Percentiles rank a stretch among this genome's conserved stretches.
Conservation (phyloP, 441 rosid species). For the Croton setiger region DNA sequence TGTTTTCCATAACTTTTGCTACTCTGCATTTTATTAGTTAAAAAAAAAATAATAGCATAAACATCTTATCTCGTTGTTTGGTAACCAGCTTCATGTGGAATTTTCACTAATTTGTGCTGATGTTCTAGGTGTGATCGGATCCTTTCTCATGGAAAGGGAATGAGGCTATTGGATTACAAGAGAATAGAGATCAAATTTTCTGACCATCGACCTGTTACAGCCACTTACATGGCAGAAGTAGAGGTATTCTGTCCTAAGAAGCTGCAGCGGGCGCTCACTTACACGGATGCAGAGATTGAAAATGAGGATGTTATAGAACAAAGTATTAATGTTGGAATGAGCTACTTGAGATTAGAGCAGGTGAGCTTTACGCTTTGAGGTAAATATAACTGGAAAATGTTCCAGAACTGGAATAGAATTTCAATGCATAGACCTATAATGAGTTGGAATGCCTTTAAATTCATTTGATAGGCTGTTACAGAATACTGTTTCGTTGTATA, state of each 20-base stretch:
- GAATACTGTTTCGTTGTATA: no score
- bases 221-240: slow-evolving; percentile 73
- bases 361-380: slow-evolving; percentile 27
- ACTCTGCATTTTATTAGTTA: no score
- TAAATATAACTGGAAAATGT: no score
- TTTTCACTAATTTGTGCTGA: not conserved
- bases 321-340: slow-evolving; percentile 28
- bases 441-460: no score
- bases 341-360: slow-evolving; percentile 32
- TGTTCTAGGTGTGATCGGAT: slow-evolving; percentile 85
- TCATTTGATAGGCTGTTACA: no score
- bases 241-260: slow-evolving; percentile 74
- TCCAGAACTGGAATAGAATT: no score
- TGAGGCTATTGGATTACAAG: slow-evolving; percentile 65
- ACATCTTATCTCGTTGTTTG: not conserved
- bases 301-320: slow-evolving; percentile 40
- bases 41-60: not conserved
- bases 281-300: slow-evolving; percentile 83
- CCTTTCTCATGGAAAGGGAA: slow-evolving; percentile 76
- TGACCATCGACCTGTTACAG: slow-evolving; percentile 94
- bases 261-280: slow-evolving; percentile 81
- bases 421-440: no score
- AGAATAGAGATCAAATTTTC: slow-evolving; percentile 72
- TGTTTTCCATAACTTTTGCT: not conserved
- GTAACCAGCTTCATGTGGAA: slow-evolving; percentile 8